Conservation (phyloP, 352 stramenopile species). For the Phytophthora aleatoria region DNA sequence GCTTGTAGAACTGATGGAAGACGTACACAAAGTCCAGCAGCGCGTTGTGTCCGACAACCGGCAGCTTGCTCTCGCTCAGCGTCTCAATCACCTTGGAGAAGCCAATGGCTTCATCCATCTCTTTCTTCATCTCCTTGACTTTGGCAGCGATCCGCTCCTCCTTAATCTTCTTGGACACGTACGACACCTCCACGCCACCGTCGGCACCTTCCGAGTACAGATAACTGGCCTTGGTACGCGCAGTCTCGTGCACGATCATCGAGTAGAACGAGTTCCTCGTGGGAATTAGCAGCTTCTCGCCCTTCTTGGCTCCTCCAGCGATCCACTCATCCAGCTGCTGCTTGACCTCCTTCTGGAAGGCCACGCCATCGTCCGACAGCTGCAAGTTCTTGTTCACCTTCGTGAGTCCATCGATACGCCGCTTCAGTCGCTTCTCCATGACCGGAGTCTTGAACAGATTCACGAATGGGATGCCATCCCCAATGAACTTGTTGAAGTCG, state of each 20-base stretch:
- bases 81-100: constrained; percentile 83
- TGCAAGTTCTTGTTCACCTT: constrained; percentile 65
- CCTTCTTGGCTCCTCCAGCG: constrained; percentile 49
- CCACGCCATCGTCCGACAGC: constrained; percentile 50
- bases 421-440: constrained; percentile 62
- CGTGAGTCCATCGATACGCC: constrained; percentile 58
- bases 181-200: constrained; percentile 61
- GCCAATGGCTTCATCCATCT: constrained; percentile 73
- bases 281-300: constrained; percentile 53
- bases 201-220: constrained; percentile 60
- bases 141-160: constrained; percentile 61
- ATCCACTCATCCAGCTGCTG: constrained; percentile 61
- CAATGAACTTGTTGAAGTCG: constrained; percentile 89
- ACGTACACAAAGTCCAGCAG: constrained; percentile 87
- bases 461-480: constrained; percentile 81
- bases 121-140: constrained; percentile 53
- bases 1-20: constrained; percentile 84
- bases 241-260: constrained; percentile 76
- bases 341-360: constrained; percentile 53
- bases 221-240: constrained; percentile 56
- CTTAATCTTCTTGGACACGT: constrained; percentile 67
- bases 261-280: constrained; percentile 75
- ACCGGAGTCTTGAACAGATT: constrained; percentile 53
- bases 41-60: constrained; percentile 81
- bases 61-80: constrained; percentile 76